A percentile compares a stretch with the other conserved stretches of the same genome.
phyloP scores from a whole-genome alignment of 2,329 filamentous ascomycete species.

The Arthrobotrys musiformis region DNA sequence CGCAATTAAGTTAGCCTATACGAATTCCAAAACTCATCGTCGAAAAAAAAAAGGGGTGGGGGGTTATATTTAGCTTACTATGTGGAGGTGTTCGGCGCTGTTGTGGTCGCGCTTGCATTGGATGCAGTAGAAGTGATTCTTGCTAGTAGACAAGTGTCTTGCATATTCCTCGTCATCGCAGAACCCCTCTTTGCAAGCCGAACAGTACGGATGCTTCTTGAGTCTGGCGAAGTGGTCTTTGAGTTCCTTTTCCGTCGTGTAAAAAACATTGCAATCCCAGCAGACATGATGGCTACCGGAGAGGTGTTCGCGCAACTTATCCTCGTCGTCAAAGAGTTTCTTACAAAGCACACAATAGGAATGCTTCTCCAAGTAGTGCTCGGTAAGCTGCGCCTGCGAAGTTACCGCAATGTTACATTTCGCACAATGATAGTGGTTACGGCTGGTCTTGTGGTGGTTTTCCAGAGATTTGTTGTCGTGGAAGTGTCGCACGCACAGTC shows the following conservation, averaged over 20 bases:
- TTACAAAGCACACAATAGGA: constrained; percentile 46
- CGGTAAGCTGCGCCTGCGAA: constrained; percentile 44
- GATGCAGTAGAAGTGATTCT: constrained; percentile 50
- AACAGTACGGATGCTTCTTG: constrained; percentile 52
- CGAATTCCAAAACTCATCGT: background rate
- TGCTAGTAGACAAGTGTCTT: constrained; percentile 46
- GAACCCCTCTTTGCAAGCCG: constrained; percentile 34
- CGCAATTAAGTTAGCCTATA: background rate
- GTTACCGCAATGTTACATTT: constrained; percentile 46
- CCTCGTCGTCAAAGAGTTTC: constrained; percentile 45
- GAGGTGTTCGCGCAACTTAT: constrained; percentile 40
- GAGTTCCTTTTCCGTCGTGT: constrained; percentile 50
- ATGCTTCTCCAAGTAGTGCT: constrained; percentile 49
- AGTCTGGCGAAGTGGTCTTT: constrained; percentile 44
- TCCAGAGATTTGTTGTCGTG: constrained; percentile 46
- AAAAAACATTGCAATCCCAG: constrained; percentile 54
- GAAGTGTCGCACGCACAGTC: constrained; percentile 47
- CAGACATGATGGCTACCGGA: constrained; percentile 42
- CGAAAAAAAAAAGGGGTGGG: background rate
- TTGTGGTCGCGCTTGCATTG: constrained; percentile 54
- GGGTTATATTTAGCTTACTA: constrained; percentile 12
- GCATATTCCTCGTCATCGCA: constrained; percentile 40
- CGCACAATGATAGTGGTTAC: constrained; percentile 38
- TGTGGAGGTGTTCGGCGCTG: constrained; percentile 42
- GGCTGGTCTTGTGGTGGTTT: constrained; percentile 51